These are phyloP conservation scores for Tylopilus balloui DNA, from an alignment of 768 basidiomycete species.

Conservation along the genomic window DNA sequence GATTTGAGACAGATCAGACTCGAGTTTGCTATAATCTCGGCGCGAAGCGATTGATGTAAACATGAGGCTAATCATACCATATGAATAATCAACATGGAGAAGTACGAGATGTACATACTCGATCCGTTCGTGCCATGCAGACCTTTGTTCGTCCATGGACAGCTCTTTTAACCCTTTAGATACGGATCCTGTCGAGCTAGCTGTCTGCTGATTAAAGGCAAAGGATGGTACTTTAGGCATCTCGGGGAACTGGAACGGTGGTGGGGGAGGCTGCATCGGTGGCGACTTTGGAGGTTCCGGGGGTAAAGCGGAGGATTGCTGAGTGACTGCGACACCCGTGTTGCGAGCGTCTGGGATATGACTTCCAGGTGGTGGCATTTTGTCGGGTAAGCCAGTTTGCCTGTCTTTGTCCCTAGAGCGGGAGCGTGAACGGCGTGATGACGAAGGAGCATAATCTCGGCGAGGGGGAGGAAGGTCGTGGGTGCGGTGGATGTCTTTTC, in stretches of 20 bases:
- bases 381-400: not conserved
- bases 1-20: conserved; percentile 31
- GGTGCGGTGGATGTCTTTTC: conserved; percentile 13
- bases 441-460: conserved; percentile 8
- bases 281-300: conserved; percentile 16
- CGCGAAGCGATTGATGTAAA: conserved; percentile 33
- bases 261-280: conserved; percentile 19
- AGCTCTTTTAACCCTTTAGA: conserved; percentile 18
- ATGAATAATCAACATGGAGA: not conserved
- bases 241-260: conserved; percentile 14
- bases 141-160: conserved; percentile 35
- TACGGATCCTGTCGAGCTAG: not conserved
- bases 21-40: conserved; percentile 29
- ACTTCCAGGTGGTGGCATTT: not conserved
- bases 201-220: conserved; percentile 9
- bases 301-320: not conserved
- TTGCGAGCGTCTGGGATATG: not conserved
- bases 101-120: conserved; percentile 29
- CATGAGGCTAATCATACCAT: conserved; percentile 29
- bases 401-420: conserved; percentile 11
- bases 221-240: conserved; percentile 22
- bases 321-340: not conserved
- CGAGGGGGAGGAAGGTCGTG: not conserved
- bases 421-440: conserved; percentile 8
- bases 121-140: conserved; percentile 38